Evolutionary conservation across 2,329 filamentous ascomycete species (phyloP), one percentile per base, ranked within the genome.

Genomic region (Cladosporium phlei): DNA sequence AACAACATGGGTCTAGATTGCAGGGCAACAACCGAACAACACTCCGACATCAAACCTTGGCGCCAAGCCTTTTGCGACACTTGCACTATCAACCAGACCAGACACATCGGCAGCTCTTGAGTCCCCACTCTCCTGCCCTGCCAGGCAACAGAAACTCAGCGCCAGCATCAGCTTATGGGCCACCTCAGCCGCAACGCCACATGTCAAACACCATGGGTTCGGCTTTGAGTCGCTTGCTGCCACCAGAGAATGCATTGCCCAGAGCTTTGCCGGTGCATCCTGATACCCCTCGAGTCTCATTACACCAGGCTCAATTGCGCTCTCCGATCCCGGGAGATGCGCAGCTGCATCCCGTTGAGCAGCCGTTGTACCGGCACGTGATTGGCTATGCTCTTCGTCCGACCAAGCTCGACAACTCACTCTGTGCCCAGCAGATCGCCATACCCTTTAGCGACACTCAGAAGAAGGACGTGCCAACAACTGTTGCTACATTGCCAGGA

Each of bases 261-360:
- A 51, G 53, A 19, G 51, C 66, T 3, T 64, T 68, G 48, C 68
- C 68, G 24, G 63, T 66, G 9, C 58, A 65, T 19, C 69, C 74
- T 3, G 66, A 73, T 48, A 72, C 77, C 16, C 60, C 64, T 19
- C 58, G 67, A 6, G 69, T 68, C 21, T 74, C 71, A n/a, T 65
- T 83, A 6, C 81, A 84, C 55, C 78, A 82, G 61, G 72, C 74
- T 34, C 69, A 79, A 56, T 65, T 82, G 21, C 72, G 73, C 19
- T 79, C 75, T 53, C 79, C 79, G 3, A 53, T 68, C 1, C 67
- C 77, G 21, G 38, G 38, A 2, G 42, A 49, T 14, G 40, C 35
- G 14, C 29, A 53, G 7, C 9, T 49, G 11, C 16, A 25, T 2
- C 17, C 38, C 17, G 34, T 29, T 10, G 35, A 35, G 7, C 42